These are phyloP conservation scores for Mycena haematopus DNA, from an alignment of 768 basidiomycete genomes.

Conservation along the genomic window DNA sequence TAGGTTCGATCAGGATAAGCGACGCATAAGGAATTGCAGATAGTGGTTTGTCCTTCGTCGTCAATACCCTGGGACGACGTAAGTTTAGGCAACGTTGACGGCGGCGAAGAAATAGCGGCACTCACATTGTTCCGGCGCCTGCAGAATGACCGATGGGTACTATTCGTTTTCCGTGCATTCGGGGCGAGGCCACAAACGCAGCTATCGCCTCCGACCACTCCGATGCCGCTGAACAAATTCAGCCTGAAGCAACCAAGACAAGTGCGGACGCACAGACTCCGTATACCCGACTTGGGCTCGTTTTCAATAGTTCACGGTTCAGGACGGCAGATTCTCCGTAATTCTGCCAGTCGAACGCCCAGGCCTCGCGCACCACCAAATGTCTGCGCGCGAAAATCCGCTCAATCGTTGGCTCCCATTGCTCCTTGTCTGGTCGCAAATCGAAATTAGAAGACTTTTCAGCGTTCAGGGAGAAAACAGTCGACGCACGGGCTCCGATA, in stretches of 20 bases:
- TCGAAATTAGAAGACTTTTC: too few relatives aligned
- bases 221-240: conserved; percentile 36
- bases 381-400: conserved; percentile 42
- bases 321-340: conserved; percentile 56
- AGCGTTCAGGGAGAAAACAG: neutral
- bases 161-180: conserved; percentile 43
- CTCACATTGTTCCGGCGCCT: conserved; percentile 48
- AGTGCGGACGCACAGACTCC: conserved; percentile 31
- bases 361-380: conserved; percentile 48
- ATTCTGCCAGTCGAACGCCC: conserved; percentile 58
- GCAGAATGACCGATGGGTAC: conserved; percentile 53
- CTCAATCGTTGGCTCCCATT: conserved; percentile 57
- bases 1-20: conserved; percentile 54
- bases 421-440: conserved; percentile 53
- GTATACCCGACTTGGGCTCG: conserved; percentile 44
- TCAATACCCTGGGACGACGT: conserved; percentile 41
- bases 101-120: conserved; percentile 8
- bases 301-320: conserved; percentile 43
- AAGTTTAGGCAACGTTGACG: neutral
- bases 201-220: conserved; percentile 47
- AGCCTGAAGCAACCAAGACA: neutral
- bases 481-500: conserved; percentile 19
- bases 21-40: conserved; percentile 39
- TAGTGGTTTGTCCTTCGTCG: conserved; percentile 40
- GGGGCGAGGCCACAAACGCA: conserved; percentile 40